Evolutionary conservation across 169 alveolate species (phyloP).

Genomic region (Plasmodium malariae): DNA sequence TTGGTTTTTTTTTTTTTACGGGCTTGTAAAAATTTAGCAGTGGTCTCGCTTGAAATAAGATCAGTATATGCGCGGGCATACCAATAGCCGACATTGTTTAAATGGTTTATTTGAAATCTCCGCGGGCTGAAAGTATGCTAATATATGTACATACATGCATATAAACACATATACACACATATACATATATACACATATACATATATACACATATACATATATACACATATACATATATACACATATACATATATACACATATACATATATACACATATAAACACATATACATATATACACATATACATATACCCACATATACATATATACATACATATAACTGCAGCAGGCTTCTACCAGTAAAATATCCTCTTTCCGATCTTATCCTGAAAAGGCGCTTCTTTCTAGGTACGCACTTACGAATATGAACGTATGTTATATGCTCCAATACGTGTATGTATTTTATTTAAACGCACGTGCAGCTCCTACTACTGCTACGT

Average conservation of each 20-base stretch:
- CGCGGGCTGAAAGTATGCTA: too few relatives aligned
- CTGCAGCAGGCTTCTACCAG: background rate
- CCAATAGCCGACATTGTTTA: conserved; percentile 87
- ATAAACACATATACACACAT: background rate
- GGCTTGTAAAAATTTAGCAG: conserved; percentile 80
- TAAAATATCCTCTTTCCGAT: background rate
- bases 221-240: background rate
- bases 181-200: background rate
- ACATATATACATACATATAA: background rate
- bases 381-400: too few relatives aligned
- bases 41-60: conserved; percentile 87
- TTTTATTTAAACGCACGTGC: too few relatives aligned
- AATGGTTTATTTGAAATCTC: background rate
- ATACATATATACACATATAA: background rate
- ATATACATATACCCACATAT: background rate
- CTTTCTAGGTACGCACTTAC: too few relatives aligned
- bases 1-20: conserved; percentile 73
- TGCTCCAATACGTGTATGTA: too few relatives aligned
- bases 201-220: background rate
- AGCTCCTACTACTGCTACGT: too few relatives aligned
- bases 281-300: background rate
- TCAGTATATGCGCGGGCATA: conserved; percentile 88
- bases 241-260: background rate
- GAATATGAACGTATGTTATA: too few relatives aligned
- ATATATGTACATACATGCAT: background rate